Percentiles rank a stretch among this genome's conserved stretches.
Conservation (phyloP, 2,329 filamentous ascomycete species). For the Calonectria pseudoreteaudii region DNA sequence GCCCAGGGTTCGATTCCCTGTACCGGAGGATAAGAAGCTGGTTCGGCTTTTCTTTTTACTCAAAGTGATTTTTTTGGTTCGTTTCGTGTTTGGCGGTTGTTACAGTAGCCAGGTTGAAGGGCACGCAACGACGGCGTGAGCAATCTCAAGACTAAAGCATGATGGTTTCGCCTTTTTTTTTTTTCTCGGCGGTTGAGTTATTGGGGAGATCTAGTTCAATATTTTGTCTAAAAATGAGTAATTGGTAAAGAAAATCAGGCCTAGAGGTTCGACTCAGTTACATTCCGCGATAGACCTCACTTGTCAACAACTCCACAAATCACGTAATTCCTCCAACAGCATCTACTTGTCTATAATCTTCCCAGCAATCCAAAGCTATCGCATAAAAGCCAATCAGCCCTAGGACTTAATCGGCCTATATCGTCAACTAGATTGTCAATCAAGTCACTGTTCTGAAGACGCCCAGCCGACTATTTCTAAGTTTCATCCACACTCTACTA, state of each 20-base stretch:
- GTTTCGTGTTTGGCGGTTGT: neutral
- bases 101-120: neutral
- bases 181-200: neutral
- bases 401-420: neutral
- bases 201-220: neutral
- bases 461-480: neutral
- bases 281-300: neutral
- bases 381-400: neutral
- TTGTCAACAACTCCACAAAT: slow-evolving; percentile 1
- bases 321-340: neutral
- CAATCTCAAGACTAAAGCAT: neutral
- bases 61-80: neutral
- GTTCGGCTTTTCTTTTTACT: neutral
- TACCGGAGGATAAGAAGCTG: neutral
- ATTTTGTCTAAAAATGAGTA: neutral
- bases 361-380: no score
- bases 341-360: neutral
- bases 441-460: no score
- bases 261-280: neutral
- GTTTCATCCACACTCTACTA: neutral
- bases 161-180: neutral
- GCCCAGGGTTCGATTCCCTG: neutral
- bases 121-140: neutral
- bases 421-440: neutral
- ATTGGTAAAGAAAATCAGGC: neutral